These are phyloP conservation scores for Chaetoscypha palmicola DNA, from an alignment of 2,329 filamentous ascomycete genomes.

Conservation along the genomic window DNA sequence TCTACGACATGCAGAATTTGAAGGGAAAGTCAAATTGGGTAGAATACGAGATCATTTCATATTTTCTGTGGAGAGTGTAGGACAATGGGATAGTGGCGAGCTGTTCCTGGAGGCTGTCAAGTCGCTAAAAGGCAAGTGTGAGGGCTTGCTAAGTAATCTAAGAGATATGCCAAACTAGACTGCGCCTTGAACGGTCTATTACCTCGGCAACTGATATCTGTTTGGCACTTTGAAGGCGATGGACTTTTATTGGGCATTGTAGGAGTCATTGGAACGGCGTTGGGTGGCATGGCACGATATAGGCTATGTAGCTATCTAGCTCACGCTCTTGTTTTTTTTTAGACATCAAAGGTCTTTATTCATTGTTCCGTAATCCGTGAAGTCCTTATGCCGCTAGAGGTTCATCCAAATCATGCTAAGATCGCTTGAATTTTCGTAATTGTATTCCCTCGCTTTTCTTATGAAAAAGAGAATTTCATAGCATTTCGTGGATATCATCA, in stretches of 20 bases:
- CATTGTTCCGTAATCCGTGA: no score
- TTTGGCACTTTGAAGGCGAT: no score
- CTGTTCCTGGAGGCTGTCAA: conserved; percentile 87
- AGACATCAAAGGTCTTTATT: conserved; percentile 10
- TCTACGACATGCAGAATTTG: conserved; percentile 84
- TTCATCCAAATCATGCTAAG: background rate
- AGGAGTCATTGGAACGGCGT: conserved; percentile 28
- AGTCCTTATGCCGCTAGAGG: no score
- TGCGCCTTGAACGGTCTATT: no score
- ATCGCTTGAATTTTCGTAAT: conserved; percentile 1
- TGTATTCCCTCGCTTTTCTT: no score
- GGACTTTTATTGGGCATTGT: conserved; percentile 7
- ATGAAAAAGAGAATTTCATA: no score
- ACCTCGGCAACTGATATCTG: no score
- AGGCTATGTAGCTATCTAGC: conserved; percentile 3
- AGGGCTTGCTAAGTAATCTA: conserved; percentile 64
- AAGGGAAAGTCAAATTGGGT: conserved; percentile 90
- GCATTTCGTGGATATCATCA: no score
- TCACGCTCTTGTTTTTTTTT: conserved; percentile 15
- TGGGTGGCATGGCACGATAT: no score
- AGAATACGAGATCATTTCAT: conserved; percentile 93
- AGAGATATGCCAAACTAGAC: conserved; percentile 49
- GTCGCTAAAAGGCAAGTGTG: conserved; percentile 78
- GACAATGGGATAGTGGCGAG: conserved; percentile 90
- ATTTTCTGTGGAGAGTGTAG: conserved; percentile 89